Percentiles rank a stretch among this genome's conserved stretches.
Evolutionary conservation across 2,329 filamentous ascomycete species (phyloP).

Genomic region (Fusarium sp.): DNA sequence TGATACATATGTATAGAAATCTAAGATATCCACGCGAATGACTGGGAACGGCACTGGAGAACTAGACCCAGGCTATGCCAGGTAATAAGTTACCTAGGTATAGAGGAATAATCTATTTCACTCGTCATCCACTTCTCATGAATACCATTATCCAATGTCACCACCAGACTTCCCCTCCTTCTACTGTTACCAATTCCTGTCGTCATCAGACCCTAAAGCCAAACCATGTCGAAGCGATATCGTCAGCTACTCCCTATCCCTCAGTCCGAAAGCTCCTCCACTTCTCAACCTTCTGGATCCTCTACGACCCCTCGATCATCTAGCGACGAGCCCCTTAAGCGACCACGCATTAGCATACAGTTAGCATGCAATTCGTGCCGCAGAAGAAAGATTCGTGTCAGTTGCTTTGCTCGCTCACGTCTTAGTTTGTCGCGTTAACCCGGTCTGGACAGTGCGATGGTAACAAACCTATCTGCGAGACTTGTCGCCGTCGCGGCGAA

Average conservation of each 20-base stretch:
- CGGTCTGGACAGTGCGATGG: slow-evolving; percentile 10
- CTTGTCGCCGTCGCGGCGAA: slow-evolving; percentile 23
- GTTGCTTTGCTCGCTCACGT: background rate
- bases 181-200: background rate
- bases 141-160: background rate
- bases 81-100: background rate
- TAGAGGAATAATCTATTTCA: background rate
- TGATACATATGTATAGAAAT: background rate
- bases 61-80: background rate
- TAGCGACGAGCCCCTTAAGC: slow-evolving; percentile 21
- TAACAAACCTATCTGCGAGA: slow-evolving; percentile 12
- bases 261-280: slow-evolving; percentile 1
- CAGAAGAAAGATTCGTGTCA: slow-evolving; percentile 28
- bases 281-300: slow-evolving; percentile 7
- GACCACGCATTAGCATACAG: slow-evolving; percentile 24
- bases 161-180: background rate
- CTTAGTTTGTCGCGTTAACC: background rate
- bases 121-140: background rate
- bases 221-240: slow-evolving; percentile 34
- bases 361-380: slow-evolving; percentile 23
- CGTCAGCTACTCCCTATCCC: slow-evolving; percentile 25
- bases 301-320: slow-evolving; percentile 19
- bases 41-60: background rate
- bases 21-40: slow-evolving; percentile 1
- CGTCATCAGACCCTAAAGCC: background rate